Percentiles rank a stretch among this genome's conserved stretches.
These are phyloP conservation scores for Candida ponderosae DNA, from an alignment of 805 yeast genomes.

Conservation along the genomic window DNA sequence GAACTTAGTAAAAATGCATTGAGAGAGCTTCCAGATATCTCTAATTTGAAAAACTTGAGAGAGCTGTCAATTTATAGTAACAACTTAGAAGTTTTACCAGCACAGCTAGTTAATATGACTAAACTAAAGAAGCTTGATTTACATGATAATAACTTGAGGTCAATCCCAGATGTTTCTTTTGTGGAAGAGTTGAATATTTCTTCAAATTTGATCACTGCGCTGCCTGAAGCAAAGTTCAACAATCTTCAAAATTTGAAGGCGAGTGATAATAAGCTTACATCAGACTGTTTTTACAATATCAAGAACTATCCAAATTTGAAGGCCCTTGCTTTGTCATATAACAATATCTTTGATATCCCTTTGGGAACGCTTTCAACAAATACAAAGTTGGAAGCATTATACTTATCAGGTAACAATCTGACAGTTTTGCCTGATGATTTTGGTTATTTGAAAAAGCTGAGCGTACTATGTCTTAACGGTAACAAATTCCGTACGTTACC, in stretches of 20 bases:
- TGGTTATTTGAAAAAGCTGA: constrained; percentile 48
- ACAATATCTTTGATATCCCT: constrained; percentile 78
- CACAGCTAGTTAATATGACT: constrained; percentile 49
- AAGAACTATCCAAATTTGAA: constrained; percentile 51
- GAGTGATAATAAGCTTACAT: constrained; percentile 79
- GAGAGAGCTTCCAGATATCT: constrained; percentile 68
- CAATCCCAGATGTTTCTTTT: constrained; percentile 39
- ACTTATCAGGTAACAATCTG: constrained; percentile 76
- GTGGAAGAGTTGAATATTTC: constrained; percentile 57
- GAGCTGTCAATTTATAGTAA: constrained; percentile 68
- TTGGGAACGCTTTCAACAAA: constrained; percentile 57
- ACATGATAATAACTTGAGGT: constrained; percentile 76
- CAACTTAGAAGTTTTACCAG: constrained; percentile 65
- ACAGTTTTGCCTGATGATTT: constrained; percentile 80
- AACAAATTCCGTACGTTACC: constrained; percentile 84
- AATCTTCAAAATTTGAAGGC: constrained; percentile 51
- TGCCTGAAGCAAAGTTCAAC: constrained; percentile 30
- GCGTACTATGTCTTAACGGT: constrained; percentile 64
- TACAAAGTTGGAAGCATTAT: constrained; percentile 52
- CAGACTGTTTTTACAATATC: constrained; percentile 65
- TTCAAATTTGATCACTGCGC: constrained; percentile 43
- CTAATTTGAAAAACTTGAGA: constrained; percentile 47
- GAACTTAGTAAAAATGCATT: constrained; percentile 77
- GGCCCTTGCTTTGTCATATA: constrained; percentile 71
- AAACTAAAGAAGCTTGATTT: constrained; percentile 64